phyloP scores from a whole-genome alignment of 2,329 filamentous ascomycete species.

The Dissoconium aciculare region DNA sequence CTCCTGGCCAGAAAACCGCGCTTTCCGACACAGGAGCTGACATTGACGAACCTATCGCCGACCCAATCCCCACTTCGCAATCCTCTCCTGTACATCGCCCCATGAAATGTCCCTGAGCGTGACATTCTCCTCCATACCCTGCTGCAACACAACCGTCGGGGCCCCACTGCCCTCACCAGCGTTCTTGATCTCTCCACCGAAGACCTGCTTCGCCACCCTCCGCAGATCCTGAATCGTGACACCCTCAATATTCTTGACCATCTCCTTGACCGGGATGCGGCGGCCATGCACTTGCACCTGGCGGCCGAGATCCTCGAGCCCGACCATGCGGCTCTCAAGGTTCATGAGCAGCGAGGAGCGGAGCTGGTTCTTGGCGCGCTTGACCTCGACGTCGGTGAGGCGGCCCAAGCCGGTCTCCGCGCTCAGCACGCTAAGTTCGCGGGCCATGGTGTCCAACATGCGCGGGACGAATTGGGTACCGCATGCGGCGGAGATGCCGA shows the following conservation, averaged over 20 bases:
- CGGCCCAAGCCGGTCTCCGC: conserved; percentile 59
- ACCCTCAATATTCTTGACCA: conserved; percentile 74
- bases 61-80: conserved; percentile 71
- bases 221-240: conserved; percentile 69
- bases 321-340: conserved; percentile 90
- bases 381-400: conserved; percentile 63
- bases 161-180: conserved; percentile 64
- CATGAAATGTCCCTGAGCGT: conserved; percentile 57
- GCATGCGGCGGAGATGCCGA: conserved; percentile 83
- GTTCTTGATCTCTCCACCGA: conserved; percentile 64
- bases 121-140: conserved; percentile 61
- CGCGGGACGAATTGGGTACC: conserved; percentile 58
- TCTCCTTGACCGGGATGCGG: conserved; percentile 82
- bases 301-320: conserved; percentile 85
- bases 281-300: conserved; percentile 94
- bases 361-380: conserved; percentile 92
- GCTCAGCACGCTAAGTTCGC: conserved; percentile 66
- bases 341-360: conserved; percentile 89
- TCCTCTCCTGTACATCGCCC: conserved; percentile 79
- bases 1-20: too few species aligned
- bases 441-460: conserved; percentile 93
- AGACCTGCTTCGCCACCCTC: conserved; percentile 62
- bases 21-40: too few species aligned
- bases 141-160: conserved; percentile 88
- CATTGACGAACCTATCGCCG: conserved; percentile 28